phyloP scores from a whole-genome alignment of 2,329 filamentous ascomycete genomes.

The Chaetoscypha palmicola region DNA sequence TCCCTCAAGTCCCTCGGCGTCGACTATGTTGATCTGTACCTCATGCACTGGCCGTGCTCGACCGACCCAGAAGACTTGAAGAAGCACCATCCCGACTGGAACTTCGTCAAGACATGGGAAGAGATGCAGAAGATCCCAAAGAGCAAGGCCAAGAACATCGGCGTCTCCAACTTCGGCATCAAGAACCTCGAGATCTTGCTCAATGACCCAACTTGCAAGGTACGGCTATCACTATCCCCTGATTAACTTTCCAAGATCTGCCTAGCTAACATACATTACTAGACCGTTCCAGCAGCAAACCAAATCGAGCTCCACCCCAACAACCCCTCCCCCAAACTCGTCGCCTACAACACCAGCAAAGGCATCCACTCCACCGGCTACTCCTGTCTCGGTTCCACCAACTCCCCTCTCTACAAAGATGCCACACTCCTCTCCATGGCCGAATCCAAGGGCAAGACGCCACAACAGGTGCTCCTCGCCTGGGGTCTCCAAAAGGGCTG shows the following conservation, averaged over 20 bases:
- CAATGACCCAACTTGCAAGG: slow-evolving; percentile 56
- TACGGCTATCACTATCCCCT: slow-evolving; percentile 24
- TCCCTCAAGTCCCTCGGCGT: slow-evolving; percentile 54
- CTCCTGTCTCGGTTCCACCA: slow-evolving; percentile 64
- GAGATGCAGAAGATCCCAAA: slow-evolving; percentile 64
- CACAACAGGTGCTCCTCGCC: slow-evolving; percentile 68
- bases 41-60: slow-evolving; percentile 66
- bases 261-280: background rate
- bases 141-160: slow-evolving; percentile 72
- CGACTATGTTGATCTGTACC: slow-evolving; percentile 63
- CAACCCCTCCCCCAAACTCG: slow-evolving; percentile 72
- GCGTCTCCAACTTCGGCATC: slow-evolving; percentile 81
- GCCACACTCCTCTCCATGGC: slow-evolving; percentile 55
- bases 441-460: slow-evolving; percentile 57
- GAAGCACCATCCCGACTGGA: slow-evolving; percentile 70
- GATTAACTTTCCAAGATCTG: background rate
- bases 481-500: slow-evolving; percentile 79
- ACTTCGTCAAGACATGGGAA: slow-evolving; percentile 73
- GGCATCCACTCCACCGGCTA: slow-evolving; percentile 70
- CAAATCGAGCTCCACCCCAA: slow-evolving; percentile 78
- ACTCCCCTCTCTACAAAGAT: slow-evolving; percentile 65
- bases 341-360: slow-evolving; percentile 65
- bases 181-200: slow-evolving; percentile 73
- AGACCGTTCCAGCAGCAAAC: slow-evolving; percentile 63
- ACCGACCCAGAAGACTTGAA: slow-evolving; percentile 49